Evolutionary conservation across 805 yeast genomes (phyloP), one percentile per base, ranked within the genome.

Genomic region (Candida khao-thaluensis): DNA sequence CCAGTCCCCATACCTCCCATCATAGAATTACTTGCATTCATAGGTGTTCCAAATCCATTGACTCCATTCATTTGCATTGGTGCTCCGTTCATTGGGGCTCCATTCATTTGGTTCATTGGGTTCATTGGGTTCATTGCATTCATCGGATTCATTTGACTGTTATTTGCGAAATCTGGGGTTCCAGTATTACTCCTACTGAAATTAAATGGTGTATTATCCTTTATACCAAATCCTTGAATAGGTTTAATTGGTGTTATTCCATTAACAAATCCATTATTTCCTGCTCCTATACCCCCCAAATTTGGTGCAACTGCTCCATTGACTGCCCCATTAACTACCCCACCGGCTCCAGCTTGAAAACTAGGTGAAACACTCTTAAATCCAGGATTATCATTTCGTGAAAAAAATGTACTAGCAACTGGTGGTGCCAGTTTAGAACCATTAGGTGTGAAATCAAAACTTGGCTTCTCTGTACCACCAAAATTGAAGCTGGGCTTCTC

Each of bases 321-420:
- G 7, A 22, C 9, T 22, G 9, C 24, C 10, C 24, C 24, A 22
- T 22, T 22, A 7, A 22, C 10, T 22, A 22, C 24, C 7, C 10
- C 10, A n/a, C n/a, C n/a, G n/a, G n/a, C n/a, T n/a, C 17, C 15
- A n/a, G 25, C 30, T 20, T 12, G 30, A 10, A 27, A 28, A 18
- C 26, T 25, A 2, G 46, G 46, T 6, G 46, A 37, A 5, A 33
- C 37, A 30, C 38, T 40, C 24, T 37, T 37, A 4, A 65, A 64
- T 2, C 61, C 50, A 1, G 58, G 48, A 30, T 58, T 60, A 26
- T 50, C 53, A 14, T 43, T 42, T 8, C 53, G 53, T 8, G 59
- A 53, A 38, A 59, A 59, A 30, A 57, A 57, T 17, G 5, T 10
- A 2, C 56, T 32, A 8, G 36, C 29, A 6, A 16, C 17, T 11